Conservation (phyloP, 306 rosid species). For the Leucaena leucocephala region DNA sequence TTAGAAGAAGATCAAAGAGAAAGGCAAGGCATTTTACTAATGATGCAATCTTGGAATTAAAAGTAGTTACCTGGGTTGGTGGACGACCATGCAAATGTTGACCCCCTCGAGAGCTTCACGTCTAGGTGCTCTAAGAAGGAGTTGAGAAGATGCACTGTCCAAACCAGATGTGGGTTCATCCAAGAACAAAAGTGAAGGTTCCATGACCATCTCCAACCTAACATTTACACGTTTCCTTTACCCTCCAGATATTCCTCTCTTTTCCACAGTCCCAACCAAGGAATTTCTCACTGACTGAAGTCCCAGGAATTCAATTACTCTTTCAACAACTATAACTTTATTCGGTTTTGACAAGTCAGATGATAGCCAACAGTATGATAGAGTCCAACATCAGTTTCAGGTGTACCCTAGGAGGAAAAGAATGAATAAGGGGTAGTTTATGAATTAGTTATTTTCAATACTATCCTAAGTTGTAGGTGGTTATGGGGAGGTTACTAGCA, state of each 20-base stretch:
- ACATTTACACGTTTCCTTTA: slow-evolving; percentile 98
- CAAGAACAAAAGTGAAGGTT: slow-evolving; percentile 91
- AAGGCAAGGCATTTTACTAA: slow-evolving; percentile 15
- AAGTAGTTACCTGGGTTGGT: slow-evolving; percentile 87
- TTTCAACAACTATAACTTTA: slow-evolving; percentile 84
- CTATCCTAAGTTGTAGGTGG: no score
- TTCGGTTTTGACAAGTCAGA: slow-evolving; percentile 72
- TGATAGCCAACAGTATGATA: slow-evolving; percentile 42
- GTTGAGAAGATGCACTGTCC: slow-evolving; percentile 97
- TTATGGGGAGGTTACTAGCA: no score
- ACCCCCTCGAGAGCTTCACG: slow-evolving; percentile 99
- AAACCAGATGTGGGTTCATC: slow-evolving; percentile 98
- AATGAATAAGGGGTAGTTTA: no score
- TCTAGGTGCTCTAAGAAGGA: slow-evolving; percentile 87
- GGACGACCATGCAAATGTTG: slow-evolving; percentile 95
- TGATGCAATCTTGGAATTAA: slow-evolving; percentile 24
- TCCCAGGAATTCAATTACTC: slow-evolving; percentile 90
- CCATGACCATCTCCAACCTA: slow-evolving; percentile 99
- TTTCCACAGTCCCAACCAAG: slow-evolving; percentile 92
- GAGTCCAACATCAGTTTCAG: no score
- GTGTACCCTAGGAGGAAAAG: no score
- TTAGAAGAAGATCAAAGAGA: no score
- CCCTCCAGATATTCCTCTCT: slow-evolving; percentile 96
- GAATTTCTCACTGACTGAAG: slow-evolving; percentile 86
- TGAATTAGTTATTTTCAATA: no score